These are phyloP conservation scores for Cymbopogon citratus DNA, from an alignment of 176 grass and related monocot genomes.

Conservation along the genomic window DNA sequence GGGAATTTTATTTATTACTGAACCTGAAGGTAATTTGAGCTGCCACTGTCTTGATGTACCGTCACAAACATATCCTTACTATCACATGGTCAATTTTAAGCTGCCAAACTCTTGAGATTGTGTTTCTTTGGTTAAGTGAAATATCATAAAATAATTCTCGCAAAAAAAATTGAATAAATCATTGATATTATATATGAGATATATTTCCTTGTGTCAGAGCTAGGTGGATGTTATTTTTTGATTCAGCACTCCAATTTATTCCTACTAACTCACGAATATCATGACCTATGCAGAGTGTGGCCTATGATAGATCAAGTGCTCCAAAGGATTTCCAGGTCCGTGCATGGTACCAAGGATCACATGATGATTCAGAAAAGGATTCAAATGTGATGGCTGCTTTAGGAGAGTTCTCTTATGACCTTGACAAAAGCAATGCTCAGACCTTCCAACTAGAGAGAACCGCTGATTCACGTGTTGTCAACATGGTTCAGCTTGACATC, in stretches of 20 bases:
- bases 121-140: neutral
- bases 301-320: slow-evolving; percentile 77
- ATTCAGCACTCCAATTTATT: neutral
- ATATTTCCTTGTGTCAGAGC: neutral
- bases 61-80: neutral
- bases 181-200: neutral
- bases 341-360: slow-evolving; percentile 52
- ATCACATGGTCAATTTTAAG: neutral
- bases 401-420: slow-evolving; percentile 62
- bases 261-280: neutral
- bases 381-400: slow-evolving; percentile 13
- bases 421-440: slow-evolving; percentile 71
- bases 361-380: slow-evolving; percentile 27
- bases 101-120: neutral
- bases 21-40: neutral
- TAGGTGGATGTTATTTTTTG: neutral
- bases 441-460: slow-evolving; percentile 53
- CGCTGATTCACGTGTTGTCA: slow-evolving; percentile 17
- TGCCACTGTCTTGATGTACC: neutral
- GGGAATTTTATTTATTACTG: neutral
- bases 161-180: no score
- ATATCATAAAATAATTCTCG: neutral
- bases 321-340: slow-evolving; percentile 66
- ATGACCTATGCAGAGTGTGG: slow-evolving; percentile 62
- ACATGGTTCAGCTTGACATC: slow-evolving; percentile 58